Conservation (phyloP, 1,139 yeast genomes). For the Barnettozyma hawaiiensis region DNA sequence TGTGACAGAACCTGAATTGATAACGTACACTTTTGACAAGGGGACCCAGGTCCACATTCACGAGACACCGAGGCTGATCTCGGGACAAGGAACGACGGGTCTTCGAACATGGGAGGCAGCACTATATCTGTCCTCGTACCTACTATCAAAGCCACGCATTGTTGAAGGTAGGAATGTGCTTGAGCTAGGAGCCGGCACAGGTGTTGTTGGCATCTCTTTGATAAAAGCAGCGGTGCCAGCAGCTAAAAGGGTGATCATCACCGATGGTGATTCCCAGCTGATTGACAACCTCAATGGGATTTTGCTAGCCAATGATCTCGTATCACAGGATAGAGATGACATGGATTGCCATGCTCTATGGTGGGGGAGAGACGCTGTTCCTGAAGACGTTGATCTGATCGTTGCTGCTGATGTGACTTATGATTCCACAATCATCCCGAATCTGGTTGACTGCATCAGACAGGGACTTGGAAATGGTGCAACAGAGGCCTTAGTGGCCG, state of each 20-base stretch:
- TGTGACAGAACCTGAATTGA: slow-evolving; percentile 43
- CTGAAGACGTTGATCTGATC: slow-evolving; percentile 39
- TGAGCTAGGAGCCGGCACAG: slow-evolving; percentile 91
- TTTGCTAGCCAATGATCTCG: slow-evolving; percentile 39
- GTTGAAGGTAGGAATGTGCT: slow-evolving; percentile 32
- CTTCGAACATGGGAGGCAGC: slow-evolving; percentile 95
- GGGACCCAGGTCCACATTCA: slow-evolving; percentile 36
- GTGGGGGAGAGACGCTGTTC: slow-evolving; percentile 49
- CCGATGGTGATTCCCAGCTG: slow-evolving; percentile 75
- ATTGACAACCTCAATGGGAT: slow-evolving; percentile 47
- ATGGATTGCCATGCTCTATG: slow-evolving; percentile 41
- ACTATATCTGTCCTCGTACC: slow-evolving; percentile 42
- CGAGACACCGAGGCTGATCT: slow-evolving; percentile 60
- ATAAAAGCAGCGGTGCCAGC: slow-evolving; percentile 25
- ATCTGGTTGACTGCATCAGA: slow-evolving; percentile 45
- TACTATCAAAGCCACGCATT: slow-evolving; percentile 23
- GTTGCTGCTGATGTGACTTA: slow-evolving; percentile 87
- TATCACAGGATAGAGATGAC: slow-evolving; percentile 17
- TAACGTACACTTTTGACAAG: slow-evolving; percentile 39
- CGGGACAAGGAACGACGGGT: slow-evolving; percentile 82
- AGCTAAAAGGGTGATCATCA: slow-evolving; percentile 40
- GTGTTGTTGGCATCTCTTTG: slow-evolving; percentile 64
- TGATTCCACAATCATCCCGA: slow-evolving; percentile 56
- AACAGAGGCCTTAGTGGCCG: slow-evolving; percentile 48
- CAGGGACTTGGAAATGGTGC: slow-evolving; percentile 31